Evolutionary conservation across 352 stramenopile genomes (phyloP).

Genomic region (Globisporangium mamillatum): DNA sequence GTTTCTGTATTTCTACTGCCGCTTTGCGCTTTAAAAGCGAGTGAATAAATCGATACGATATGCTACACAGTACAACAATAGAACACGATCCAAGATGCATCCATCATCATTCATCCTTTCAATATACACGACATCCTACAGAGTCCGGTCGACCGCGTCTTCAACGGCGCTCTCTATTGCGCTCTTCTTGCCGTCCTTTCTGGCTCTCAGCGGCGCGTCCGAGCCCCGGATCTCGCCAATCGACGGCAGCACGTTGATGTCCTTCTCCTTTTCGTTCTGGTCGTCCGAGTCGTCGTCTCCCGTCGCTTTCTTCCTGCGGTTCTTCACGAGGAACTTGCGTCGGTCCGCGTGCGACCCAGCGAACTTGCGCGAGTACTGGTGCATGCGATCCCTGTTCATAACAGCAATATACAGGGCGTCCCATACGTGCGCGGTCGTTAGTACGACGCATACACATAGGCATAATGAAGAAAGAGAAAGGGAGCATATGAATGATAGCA

Average conservation of each 20-base stretch:
- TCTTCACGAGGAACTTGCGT: constrained; percentile 61
- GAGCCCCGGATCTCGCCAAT: background rate
- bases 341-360: constrained; percentile 58
- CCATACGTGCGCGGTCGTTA: background rate
- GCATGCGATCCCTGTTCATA: constrained; percentile 52
- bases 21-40: constrained; percentile 19
- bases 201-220: background rate
- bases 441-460: background rate
- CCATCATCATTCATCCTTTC: background rate
- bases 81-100: background rate
- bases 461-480: background rate
- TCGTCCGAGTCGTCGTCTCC: constrained; percentile 35
- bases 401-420: background rate
- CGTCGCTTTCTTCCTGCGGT: constrained; percentile 21
- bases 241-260: constrained; percentile 19
- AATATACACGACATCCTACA: constrained; percentile 11
- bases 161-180: constrained; percentile 19
- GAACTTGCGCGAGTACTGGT: constrained; percentile 75
- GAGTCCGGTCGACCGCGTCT: constrained; percentile 21
- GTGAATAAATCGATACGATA: background rate
- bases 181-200: constrained; percentile 11
- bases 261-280: background rate
- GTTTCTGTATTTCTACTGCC: constrained; percentile 55
- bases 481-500: background rate
- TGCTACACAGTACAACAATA: background rate